Percentiles rank a stretch among this genome's conserved stretches.
These are phyloP conservation scores for Cronartium quercuum DNA, from an alignment of 1,284 basidiomycete species.

Conservation along the genomic window DNA sequence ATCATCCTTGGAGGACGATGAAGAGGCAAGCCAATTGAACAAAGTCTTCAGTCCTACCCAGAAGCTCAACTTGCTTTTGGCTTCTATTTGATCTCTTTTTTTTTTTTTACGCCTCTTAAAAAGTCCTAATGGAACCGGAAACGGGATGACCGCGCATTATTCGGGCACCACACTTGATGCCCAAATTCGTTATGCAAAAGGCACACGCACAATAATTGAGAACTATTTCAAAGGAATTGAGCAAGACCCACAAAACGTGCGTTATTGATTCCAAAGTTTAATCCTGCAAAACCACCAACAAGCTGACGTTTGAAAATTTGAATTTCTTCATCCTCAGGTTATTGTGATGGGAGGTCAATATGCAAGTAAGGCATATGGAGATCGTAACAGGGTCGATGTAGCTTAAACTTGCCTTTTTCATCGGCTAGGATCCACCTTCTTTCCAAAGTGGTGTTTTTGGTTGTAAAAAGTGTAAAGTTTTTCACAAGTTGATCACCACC, in stretches of 20 bases:
- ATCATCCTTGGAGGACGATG: constrained; percentile 79
- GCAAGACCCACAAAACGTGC: constrained; percentile 74
- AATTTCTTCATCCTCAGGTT: not conserved
- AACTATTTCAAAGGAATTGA: constrained; percentile 65
- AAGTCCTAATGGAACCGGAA: not conserved
- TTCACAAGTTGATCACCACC: too few relatives aligned
- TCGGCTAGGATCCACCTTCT: too few relatives aligned
- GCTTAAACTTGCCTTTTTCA: not conserved
- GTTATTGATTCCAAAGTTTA: not conserved
- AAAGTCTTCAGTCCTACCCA: too few relatives aligned
- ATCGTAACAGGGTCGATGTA: constrained; percentile 21
- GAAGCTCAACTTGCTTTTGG: too few relatives aligned
- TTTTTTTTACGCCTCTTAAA: constrained; percentile 41
- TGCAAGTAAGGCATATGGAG: constrained; percentile 47
- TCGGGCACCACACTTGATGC: constrained; percentile 87
- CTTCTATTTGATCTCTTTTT: not conserved
- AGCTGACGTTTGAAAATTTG: not conserved
- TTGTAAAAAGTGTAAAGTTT: too few relatives aligned
- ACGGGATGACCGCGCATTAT: constrained; percentile 58
- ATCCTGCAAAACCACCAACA: not conserved
- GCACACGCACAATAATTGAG: constrained; percentile 70
- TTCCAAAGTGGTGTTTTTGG: too few relatives aligned
- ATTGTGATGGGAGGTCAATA: constrained; percentile 47
- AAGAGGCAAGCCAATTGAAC: constrained; percentile 53
- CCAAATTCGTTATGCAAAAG: constrained; percentile 77